Evolutionary conservation across 1,284 basidiomycete genomes (phyloP), one percentile per base, ranked within the genome.

Genomic region (Phellopilus nigrolimitatus): DNA sequence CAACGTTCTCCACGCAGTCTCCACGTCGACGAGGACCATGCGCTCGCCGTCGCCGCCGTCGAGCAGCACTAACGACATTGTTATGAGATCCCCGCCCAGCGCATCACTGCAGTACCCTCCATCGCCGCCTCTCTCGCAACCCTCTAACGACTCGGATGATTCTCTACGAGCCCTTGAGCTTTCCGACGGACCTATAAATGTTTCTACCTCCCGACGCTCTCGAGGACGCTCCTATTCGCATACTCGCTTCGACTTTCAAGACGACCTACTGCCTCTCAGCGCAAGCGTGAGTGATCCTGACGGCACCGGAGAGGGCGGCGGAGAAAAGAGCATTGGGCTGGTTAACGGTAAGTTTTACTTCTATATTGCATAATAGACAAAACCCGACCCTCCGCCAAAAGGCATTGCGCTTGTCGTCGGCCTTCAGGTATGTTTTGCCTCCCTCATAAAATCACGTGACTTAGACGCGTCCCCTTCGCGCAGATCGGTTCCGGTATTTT

Each of bases 401-500:
- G 91, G 87, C n/a, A 80, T 95, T 60, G 91, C 88, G 24, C 71
- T 95, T 40, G 79, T 92, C 53, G 80, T 90, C 17, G 91, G 92
- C 4, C 69, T 83, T 55, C 91, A 94, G 71, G 84, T 80, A 56
- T 24, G 47, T n/a, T 28, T 36, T 47, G 53, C 54, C 61, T 33
- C 24, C 34, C 3, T 13, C 9, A 36, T 3, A 13, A 12, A 38
- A 19, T 56, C 46, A 60, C 22, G 37, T 36, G 25, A 50, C 43
- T 56, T 24, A 56, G 38, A 46, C n/a, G n/a, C n/a, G 40, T 53
- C 28, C 21, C 40, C 50, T 39, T 12, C 21, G n/a, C 37, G 39
- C 56, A 86, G 80, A 91, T 95, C 65, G 92, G 92, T 25, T 91
- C 88, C 10, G 93, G 93, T 17, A 95, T 97, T 57, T 97, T 97